These are phyloP conservation scores for Epichloe bromicola DNA, from an alignment of 2,329 filamentous ascomycete species.

Conservation along the genomic window DNA sequence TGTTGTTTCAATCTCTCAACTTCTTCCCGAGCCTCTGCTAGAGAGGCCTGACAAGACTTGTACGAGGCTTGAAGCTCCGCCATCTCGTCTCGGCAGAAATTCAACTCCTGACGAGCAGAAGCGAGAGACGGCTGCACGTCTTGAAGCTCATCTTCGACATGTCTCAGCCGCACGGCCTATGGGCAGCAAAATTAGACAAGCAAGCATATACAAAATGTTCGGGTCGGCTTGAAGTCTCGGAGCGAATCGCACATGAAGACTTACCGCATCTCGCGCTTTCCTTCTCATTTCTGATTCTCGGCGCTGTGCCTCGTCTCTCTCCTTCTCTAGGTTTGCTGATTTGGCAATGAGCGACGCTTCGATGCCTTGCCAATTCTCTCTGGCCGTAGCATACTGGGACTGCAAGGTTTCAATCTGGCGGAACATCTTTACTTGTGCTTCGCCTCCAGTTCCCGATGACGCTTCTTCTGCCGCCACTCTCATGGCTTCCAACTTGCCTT, in stretches of 20 bases:
- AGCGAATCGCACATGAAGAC: constrained; percentile 16
- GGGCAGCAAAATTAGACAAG: neutral
- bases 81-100: constrained; percentile 44
- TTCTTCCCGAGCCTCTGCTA: constrained; percentile 40
- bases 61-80: constrained; percentile 51
- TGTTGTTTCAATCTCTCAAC: constrained; percentile 34
- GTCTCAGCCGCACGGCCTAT: constrained; percentile 50
- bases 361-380: constrained; percentile 95
- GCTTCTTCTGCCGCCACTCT: constrained; percentile 78
- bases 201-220: too few relatives aligned
- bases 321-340: constrained; percentile 69
- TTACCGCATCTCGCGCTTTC: constrained; percentile 75
- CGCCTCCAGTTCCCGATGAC: constrained; percentile 67
- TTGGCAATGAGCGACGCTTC: constrained; percentile 74
- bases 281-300: constrained; percentile 79
- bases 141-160: constrained; percentile 74
- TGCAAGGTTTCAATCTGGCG: constrained; percentile 92
- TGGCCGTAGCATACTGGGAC: constrained; percentile 86
- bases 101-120: constrained; percentile 50
- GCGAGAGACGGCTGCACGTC: constrained; percentile 49
- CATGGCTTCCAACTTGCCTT: constrained; percentile 82
- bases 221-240: neutral
- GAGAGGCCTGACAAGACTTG: constrained; percentile 50
- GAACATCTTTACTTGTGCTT: constrained; percentile 77
- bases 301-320: constrained; percentile 72